Evolutionary conservation across 306 rosid genomes (phyloP).

Genomic region (Canavalia ensiformis): DNA sequence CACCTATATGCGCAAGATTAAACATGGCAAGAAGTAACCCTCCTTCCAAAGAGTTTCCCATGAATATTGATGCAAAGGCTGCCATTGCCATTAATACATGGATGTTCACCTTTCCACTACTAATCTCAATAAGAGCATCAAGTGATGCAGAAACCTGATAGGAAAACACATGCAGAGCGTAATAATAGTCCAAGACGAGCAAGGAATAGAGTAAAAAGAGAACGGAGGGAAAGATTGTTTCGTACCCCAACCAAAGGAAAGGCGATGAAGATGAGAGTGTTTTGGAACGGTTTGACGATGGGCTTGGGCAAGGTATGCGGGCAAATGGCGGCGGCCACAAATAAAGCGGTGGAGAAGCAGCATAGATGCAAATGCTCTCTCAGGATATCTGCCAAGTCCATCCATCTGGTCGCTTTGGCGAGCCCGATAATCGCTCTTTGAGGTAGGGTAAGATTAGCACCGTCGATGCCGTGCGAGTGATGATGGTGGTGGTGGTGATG

Average conservation of each 20-base stretch:
- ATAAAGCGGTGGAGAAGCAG: constrained; percentile 75
- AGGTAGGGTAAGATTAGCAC: constrained; percentile 60
- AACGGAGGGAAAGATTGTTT: constrained; percentile 22
- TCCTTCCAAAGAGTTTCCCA: constrained; percentile 98
- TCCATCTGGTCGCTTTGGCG: constrained; percentile 85
- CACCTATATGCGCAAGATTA: constrained; percentile 95
- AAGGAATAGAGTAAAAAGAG: neutral
- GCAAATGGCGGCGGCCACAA: constrained; percentile 83
- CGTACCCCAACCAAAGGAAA: constrained; percentile 94
- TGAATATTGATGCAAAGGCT: constrained; percentile 87
- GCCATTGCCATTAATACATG: constrained; percentile 98
- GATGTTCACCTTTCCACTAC: constrained; percentile 93
- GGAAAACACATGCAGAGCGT: constrained; percentile 15
- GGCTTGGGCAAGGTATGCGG: constrained; percentile 82
- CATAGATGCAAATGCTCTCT: constrained; percentile 91
- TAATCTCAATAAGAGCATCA: constrained; percentile 83
- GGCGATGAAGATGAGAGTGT: constrained; percentile 69
- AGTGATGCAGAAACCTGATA: constrained; percentile 89
- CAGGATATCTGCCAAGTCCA: constrained; percentile 73
- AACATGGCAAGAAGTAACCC: constrained; percentile 98
- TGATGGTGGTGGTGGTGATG: constrained; percentile 60
- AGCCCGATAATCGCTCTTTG: constrained; percentile 74
- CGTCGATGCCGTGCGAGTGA: constrained; percentile 51
- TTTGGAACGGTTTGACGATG: constrained; percentile 73
- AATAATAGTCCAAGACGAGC: neutral